Conservation (phyloP, 129 eudicot species). For the Lonicera japonica region DNA sequence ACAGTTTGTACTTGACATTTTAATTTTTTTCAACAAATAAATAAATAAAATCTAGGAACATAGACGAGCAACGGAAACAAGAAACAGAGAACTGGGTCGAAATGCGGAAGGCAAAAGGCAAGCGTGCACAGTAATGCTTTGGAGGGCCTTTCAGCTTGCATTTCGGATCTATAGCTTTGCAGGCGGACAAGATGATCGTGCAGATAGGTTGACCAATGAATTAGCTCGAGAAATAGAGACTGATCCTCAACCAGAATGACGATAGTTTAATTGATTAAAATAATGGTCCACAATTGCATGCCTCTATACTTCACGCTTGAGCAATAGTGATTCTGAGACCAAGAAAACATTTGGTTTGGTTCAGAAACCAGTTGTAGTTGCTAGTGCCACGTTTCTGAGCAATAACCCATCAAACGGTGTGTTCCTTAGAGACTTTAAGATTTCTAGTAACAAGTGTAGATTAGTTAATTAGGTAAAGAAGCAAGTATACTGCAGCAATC, state of each 20-base stretch:
- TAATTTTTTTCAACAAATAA: not conserved
- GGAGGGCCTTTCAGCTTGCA: not conserved
- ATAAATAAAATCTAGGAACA: too few species aligned
- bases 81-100: not conserved
- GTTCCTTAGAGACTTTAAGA: not conserved
- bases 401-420: not conserved
- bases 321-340: not conserved
- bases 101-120: not conserved
- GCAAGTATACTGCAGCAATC: too few species aligned
- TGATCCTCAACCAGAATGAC: not conserved
- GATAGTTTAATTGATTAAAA: not conserved
- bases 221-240: not conserved
- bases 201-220: not conserved
- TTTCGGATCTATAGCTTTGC: not conserved
- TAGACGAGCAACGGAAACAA: too few species aligned
- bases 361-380: not conserved
- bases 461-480: too few species aligned
- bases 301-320: not conserved
- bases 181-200: not conserved
- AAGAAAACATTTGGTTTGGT: not conserved
- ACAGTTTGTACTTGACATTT: not conserved
- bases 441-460: not conserved
- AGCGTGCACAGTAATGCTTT: not conserved
- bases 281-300: too few species aligned
- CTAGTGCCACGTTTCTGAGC: not conserved